These are phyloP conservation scores for Strobilomyces echinocephalus DNA, from an alignment of 768 basidiomycete species.

Conservation along the genomic window DNA sequence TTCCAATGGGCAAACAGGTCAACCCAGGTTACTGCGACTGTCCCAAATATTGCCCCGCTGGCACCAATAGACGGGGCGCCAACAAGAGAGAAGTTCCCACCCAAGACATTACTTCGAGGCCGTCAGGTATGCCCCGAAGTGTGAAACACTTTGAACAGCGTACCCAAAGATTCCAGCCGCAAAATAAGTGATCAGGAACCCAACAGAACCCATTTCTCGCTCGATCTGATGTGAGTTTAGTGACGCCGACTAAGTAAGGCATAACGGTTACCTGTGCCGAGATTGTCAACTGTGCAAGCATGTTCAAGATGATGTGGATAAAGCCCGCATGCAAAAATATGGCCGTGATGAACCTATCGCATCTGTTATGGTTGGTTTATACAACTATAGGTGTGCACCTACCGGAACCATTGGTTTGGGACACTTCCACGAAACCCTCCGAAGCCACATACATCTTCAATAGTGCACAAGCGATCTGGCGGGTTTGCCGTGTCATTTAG, in stretches of 20 bases:
- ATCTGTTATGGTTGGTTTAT: conserved; percentile 29
- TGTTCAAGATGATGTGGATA: conserved; percentile 86
- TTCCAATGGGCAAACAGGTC: conserved; percentile 92
- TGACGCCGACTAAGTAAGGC: not conserved
- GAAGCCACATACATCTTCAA: conserved; percentile 85
- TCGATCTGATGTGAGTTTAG: conserved; percentile 56
- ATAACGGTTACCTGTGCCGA: conserved; percentile 59
- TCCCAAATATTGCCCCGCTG: conserved; percentile 89
- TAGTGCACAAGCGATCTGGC: conserved; percentile 58
- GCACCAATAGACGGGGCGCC: conserved; percentile 89
- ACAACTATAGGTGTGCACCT: conserved; percentile 25
- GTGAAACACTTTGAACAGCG: conserved; percentile 1
- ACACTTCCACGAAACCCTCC: conserved; percentile 54
- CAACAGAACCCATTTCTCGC: conserved; percentile 83
- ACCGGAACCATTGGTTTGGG: conserved; percentile 58
- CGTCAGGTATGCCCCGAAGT: conserved; percentile 1
- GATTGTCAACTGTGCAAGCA: conserved; percentile 79
- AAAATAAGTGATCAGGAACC: conserved; percentile 83
- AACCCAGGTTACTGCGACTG: conserved; percentile 79
- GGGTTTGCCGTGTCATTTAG: conserved; percentile 84
- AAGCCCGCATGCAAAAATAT: conserved; percentile 96
- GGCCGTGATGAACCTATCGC: conserved; percentile 70
- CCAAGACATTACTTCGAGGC: conserved; percentile 65
- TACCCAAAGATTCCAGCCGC: conserved; percentile 92
- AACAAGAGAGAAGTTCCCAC: conserved; percentile 89